Conservation (phyloP, 2,329 filamentous ascomycete species). For the Daldinia eschscholtzii region DNA sequence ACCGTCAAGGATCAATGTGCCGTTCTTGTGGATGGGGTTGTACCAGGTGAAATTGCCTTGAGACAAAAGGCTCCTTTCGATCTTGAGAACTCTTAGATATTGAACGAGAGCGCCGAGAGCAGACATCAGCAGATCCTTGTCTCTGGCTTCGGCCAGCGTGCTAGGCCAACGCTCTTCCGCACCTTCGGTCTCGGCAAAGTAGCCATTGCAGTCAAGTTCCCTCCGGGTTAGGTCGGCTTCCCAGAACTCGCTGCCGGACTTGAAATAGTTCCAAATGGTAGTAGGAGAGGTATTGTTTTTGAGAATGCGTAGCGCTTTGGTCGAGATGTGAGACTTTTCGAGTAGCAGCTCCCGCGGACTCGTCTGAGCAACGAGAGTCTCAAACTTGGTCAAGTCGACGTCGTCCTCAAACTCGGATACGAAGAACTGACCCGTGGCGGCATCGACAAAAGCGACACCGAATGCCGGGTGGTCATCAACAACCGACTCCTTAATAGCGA, state of each 20-base stretch:
- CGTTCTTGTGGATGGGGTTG: slow-evolving; percentile 89
- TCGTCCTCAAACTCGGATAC: slow-evolving; percentile 94
- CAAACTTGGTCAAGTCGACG: slow-evolving; percentile 93
- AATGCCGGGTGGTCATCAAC: slow-evolving; percentile 83
- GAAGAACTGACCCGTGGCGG: slow-evolving; percentile 94
- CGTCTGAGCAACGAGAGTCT: slow-evolving; percentile 95
- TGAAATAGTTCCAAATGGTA: slow-evolving; percentile 95
- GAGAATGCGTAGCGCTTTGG: slow-evolving; percentile 90
- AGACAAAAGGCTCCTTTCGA: slow-evolving; percentile 87
- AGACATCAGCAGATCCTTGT: slow-evolving; percentile 89
- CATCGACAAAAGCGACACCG: slow-evolving; percentile 93
- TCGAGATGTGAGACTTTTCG: slow-evolving; percentile 87
- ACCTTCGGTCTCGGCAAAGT: slow-evolving; percentile 73
- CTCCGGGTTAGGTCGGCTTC: slow-evolving; percentile 83
- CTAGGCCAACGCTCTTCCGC: slow-evolving; percentile 79
- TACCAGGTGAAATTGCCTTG: slow-evolving; percentile 94
- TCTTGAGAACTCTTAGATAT: slow-evolving; percentile 87
- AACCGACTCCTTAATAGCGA: slow-evolving; percentile 88
- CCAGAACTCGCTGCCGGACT: slow-evolving; percentile 91
- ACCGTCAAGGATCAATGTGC: slow-evolving; percentile 91
- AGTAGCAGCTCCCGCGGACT: slow-evolving; percentile 88
- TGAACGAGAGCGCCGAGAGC: slow-evolving; percentile 89
- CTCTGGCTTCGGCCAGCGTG: slow-evolving; percentile 75
- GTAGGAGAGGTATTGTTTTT: slow-evolving; percentile 96
- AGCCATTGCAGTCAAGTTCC: slow-evolving; percentile 82